Evolutionary conservation across 192 early-diverging fungal genomes (phyloP).

Genomic region (Polychytrium aggregatum): DNA sequence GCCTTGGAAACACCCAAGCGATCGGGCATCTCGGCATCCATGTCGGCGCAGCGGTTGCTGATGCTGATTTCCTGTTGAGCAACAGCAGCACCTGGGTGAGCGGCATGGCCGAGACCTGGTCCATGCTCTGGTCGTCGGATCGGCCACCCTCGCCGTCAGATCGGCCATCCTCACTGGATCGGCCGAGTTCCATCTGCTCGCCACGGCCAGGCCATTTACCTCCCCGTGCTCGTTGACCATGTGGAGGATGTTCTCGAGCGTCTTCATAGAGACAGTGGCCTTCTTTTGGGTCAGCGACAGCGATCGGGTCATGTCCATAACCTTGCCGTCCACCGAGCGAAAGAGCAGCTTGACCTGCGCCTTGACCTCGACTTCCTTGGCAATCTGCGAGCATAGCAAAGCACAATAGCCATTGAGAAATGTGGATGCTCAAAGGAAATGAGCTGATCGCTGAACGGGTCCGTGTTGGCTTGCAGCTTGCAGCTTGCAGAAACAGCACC

Average conservation of each 20-base stretch:
- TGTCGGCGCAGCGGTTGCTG: conserved; percentile 69
- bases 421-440: not conserved
- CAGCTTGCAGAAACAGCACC: no score
- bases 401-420: not conserved
- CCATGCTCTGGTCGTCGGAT: no score
- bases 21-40: conserved; percentile 72
- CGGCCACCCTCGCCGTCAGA: no score
- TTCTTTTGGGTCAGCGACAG: conserved; percentile 64
- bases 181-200: conserved; percentile 30
- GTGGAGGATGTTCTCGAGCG: conserved; percentile 66
- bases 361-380: conserved; percentile 67
- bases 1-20: conserved; percentile 85
- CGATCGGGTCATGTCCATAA: conserved; percentile 66
- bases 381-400: conserved; percentile 32
- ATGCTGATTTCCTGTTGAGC: conserved; percentile 43
- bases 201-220: no score
- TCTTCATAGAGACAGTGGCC: conserved; percentile 45
- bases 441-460: no score
- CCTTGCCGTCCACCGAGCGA: conserved; percentile 56
- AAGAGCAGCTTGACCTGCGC: conserved; percentile 88
- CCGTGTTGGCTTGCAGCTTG: no score
- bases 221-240: no score
- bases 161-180: no score
- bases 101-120: no score
- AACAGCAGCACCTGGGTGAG: no score